Base-by-base conservation (phyloP, 352 stramenopile genomes). In the Nothophytophthora sp. region DNA sequence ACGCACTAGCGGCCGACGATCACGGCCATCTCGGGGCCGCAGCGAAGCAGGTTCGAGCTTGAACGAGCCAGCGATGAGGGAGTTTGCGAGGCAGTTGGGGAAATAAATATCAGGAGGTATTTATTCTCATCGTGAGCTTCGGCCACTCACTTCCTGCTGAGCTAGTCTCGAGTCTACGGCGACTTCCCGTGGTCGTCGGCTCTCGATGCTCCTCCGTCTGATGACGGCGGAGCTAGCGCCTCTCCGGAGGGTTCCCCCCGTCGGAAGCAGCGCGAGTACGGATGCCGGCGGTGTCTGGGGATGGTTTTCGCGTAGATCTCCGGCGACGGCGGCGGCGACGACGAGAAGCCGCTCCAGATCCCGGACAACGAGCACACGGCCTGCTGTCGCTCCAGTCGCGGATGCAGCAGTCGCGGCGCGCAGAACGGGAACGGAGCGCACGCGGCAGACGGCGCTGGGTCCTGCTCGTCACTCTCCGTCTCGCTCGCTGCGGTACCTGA, bases 301-400 rank as follows among this genome's bases (percentile, higher is more conserved):
- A 15, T 3, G 29, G 29, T 4, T 16, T 63, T 59, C 30, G 59
- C 59, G 33, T 67, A 63, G 40, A 67, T 63, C 20, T 66, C 58
- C 2, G 51, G 58, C 22, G 54, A 61, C 42, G 56, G 42, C 18
- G 42, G 47, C 13, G 46, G 55, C 10, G 25, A 41, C 18, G 56
- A 42, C 24, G 39, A 41, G 13, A 56, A 54, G 57, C 57, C 40
- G 27, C 36, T 52, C 63, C 58, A 72, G 44, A 72, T 33, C 20
- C 44, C 53, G 8, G 63, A 60, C 13, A 72, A 29, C 22, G 49
- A 52, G 22, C 58, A 60, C 20, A 37, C 46, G 12, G 63, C 63
- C 15, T 60, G 58, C 33, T 73, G 63, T 10, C 63, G 39, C 33
- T 73, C 48, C 27, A 73, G 58, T 18, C 41, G 33, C 29, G 63